These are phyloP conservation scores for Aspergillus sp. DNA, from an alignment of 2,329 filamentous ascomycete genomes.

Conservation along the genomic window DNA sequence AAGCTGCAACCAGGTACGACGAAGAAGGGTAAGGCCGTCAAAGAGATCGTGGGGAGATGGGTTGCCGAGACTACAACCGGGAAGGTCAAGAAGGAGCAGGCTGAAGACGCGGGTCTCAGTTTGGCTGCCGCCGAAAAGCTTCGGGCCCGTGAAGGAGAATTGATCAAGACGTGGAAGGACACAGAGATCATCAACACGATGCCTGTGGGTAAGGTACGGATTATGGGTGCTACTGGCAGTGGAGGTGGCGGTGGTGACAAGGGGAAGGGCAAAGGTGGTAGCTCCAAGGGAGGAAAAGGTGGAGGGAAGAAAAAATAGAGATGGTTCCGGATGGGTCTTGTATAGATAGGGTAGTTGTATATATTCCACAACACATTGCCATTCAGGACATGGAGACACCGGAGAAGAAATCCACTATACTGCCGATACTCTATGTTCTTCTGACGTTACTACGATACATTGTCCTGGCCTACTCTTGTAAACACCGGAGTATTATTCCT, in stretches of 20 bases:
- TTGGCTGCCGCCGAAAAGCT: constrained; percentile 62
- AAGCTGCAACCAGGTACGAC: constrained; percentile 83
- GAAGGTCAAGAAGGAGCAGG: constrained; percentile 42
- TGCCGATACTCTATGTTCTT: too few species aligned
- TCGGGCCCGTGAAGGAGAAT: constrained; percentile 77
- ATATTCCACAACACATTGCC: too few species aligned
- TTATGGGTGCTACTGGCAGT: constrained; percentile 61
- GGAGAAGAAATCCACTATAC: too few species aligned
- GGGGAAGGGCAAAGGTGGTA: constrained; percentile 17
- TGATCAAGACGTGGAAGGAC: constrained; percentile 71
- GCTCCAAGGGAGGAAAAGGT: constrained; percentile 23
- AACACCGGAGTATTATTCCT: too few species aligned
- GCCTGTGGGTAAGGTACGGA: constrained; percentile 68
- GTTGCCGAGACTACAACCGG: constrained; percentile 49
- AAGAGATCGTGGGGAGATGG: constrained; percentile 82
- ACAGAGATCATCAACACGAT: constrained; percentile 74
- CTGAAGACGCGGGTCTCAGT: constrained; percentile 48
- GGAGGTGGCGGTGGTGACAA: constrained; percentile 27
- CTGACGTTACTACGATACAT: too few species aligned
- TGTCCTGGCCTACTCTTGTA: too few species aligned
- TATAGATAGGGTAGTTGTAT: too few species aligned
- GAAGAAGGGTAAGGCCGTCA: constrained; percentile 92
- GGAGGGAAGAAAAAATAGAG: constrained; percentile 34
- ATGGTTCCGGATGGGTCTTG: not conserved
- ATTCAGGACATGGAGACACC: too few species aligned